These are phyloP conservation scores for Basidiobolus meristosporus DNA, from an alignment of 371 early-diverging fungal species.

Conservation along the genomic window DNA sequence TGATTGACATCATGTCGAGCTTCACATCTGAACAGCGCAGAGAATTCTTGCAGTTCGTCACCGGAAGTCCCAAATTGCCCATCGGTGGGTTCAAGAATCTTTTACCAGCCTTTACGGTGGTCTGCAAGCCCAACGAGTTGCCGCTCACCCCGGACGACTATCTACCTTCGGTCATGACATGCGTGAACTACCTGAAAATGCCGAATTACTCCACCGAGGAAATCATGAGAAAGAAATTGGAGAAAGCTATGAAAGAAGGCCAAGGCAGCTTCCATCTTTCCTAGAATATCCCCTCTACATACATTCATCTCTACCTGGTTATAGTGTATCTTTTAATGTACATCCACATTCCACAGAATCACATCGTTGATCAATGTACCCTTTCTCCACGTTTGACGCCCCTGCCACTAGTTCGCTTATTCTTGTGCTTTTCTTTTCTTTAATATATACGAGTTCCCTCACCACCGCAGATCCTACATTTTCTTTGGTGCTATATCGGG, in stretches of 20 bases:
- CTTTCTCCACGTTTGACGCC: too few species aligned
- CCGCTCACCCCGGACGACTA: conserved; percentile 55
- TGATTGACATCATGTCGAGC: conserved; percentile 43
- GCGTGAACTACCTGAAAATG: conserved; percentile 86
- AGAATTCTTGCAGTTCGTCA: conserved; percentile 76
- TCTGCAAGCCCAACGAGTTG: conserved; percentile 48
- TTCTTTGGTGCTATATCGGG: too few species aligned
- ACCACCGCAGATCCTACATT: too few species aligned
- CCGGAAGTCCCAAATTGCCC: conserved; percentile 82
- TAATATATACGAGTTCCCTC: too few species aligned
- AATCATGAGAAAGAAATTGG: conserved; percentile 40
- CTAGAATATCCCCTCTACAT: conserved; percentile 8
- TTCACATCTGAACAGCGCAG: conserved; percentile 39
- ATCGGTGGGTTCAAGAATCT: conserved; percentile 74
- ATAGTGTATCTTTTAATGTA: neutral
- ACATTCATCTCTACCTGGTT: neutral
- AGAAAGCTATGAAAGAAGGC: conserved; percentile 68
- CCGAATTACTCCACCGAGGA: conserved; percentile 60
- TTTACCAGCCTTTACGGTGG: conserved; percentile 72
- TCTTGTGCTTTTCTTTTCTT: too few species aligned
- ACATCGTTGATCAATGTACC: too few species aligned
- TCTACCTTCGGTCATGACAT: conserved; percentile 91
- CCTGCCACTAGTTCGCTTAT: too few species aligned
- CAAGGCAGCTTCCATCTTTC: conserved; percentile 69
- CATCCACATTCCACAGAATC: too few species aligned